Evolutionary conservation across 805 yeast genomes (phyloP), one percentile per base, ranked within the genome.

Genomic region (Ogataea methylovora): DNA sequence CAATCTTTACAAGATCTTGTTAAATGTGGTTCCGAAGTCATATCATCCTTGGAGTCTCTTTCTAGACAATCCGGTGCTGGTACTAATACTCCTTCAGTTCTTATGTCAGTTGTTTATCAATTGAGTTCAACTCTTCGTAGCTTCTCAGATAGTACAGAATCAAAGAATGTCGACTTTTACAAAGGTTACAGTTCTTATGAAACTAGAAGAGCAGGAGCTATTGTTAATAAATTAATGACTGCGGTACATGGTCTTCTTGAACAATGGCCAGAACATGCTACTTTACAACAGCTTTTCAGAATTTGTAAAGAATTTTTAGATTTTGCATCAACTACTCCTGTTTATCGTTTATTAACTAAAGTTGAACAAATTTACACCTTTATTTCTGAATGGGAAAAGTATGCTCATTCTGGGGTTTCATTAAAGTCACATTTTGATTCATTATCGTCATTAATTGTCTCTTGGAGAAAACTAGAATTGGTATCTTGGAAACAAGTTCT

Each of bases 211-310:
- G 84, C 94, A 2, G 71, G 78, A 29, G 49, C 46, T 1, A 49
- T 80, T 1, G 59, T 76, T 9, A 59, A 63, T 22, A 60, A 51
- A 5, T 49, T 79, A 4, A 61, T 67, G 48, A 57, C 63, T 3
- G 52, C 73, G 1, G 74, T 76, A 4, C 42, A 53, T 7, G 60
- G 58, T 4, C 54, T 85, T 10, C 54, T 81, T 10, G 58, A 57
- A 18, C 75, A 78, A 49, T 92, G 96, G 95, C 97, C 97, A 0
- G 98, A 94, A 48, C 95, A 94, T 63, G 92, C 92, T 0, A 86
- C 95, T 0, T 60, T 92, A 33, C 79, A 70, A 37, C 85, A 81
- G 15, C 66, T 90, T 30, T 54, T 63, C 25, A 62, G 79, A 39
- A 75, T 79, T 8, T 71, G 83, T 42, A 58, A 66, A 12, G 97